phyloP scores from a whole-genome alignment of 495 filamentous ascomycete genomes.

The Arthonia radiata region DNA sequence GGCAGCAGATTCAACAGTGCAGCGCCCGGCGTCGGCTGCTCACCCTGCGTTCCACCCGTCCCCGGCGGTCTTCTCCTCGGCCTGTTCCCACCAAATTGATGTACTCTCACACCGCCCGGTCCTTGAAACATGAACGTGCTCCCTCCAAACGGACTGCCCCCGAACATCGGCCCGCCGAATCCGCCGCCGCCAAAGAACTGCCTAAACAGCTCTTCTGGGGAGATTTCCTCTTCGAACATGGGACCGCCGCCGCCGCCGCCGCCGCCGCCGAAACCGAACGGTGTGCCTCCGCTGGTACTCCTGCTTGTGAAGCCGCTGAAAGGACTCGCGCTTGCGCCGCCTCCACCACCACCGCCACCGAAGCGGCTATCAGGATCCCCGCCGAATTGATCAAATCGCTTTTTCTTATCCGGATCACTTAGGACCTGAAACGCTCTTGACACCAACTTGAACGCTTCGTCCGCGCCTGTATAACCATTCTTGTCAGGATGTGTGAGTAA shows the following conservation, averaged over 20 bases:
- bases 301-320: slow-evolving; percentile 46
- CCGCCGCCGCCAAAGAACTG: slow-evolving; percentile 71
- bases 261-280: slow-evolving; percentile 22
- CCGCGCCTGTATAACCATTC: slow-evolving; percentile 89
- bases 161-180: slow-evolving; percentile 17
- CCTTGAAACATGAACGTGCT: slow-evolving; percentile 1
- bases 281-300: slow-evolving; percentile 16
- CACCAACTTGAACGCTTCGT: slow-evolving; percentile 97
- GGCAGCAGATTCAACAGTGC: slow-evolving; percentile 42
- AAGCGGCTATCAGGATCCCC: slow-evolving; percentile 80
- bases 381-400: slow-evolving; percentile 65
- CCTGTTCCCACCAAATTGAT: slow-evolving; percentile 52
- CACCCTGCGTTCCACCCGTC: slow-evolving; percentile 24
- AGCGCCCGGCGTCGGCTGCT: slow-evolving; percentile 22
- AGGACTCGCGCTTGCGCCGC: slow-evolving; percentile 23
- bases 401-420: slow-evolving; percentile 77
- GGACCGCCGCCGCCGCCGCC: slow-evolving; percentile 11
- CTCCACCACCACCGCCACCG: slow-evolving; percentile 28
- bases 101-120: slow-evolving; percentile 37
- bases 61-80: slow-evolving; percentile 48
- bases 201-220: slow-evolving; percentile 86
- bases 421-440: slow-evolving; percentile 80
- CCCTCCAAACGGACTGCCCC: slow-evolving; percentile 42
- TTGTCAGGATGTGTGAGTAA: slow-evolving; percentile 88
- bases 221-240: slow-evolving; percentile 76